phyloP scores from a whole-genome alignment of 2,329 filamentous ascomycete genomes.

The Pseudogymnoascus destructans region DNA sequence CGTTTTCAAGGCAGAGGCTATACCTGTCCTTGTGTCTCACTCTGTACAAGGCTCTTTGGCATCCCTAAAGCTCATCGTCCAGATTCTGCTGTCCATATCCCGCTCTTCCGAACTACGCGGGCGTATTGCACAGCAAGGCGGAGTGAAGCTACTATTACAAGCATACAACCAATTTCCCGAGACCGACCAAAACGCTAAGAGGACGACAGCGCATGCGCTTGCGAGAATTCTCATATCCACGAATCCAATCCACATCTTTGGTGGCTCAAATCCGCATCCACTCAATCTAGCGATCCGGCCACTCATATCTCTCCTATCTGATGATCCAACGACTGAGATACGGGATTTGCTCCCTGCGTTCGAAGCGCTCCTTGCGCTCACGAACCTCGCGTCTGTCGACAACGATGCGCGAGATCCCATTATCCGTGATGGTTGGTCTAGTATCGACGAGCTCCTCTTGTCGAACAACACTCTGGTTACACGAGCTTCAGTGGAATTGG shows the following conservation, averaged over 20 bases:
- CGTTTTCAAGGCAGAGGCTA: slow-evolving; percentile 65
- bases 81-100: slow-evolving; percentile 66
- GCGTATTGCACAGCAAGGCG: slow-evolving; percentile 83
- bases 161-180: slow-evolving; percentile 50
- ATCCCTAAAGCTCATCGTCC: slow-evolving; percentile 58
- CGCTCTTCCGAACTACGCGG: slow-evolving; percentile 62
- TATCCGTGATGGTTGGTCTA: slow-evolving; percentile 58
- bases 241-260: slow-evolving; percentile 75
- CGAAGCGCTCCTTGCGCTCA: slow-evolving; percentile 80
- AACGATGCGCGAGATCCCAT: slow-evolving; percentile 51
- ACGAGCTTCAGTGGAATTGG: slow-evolving; percentile 72
- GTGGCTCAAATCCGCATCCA: slow-evolving; percentile 57
- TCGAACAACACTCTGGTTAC: slow-evolving; percentile 62
- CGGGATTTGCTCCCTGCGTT: slow-evolving; percentile 80
- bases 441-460: slow-evolving; percentile 73
- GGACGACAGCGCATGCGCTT: slow-evolving; percentile 63
- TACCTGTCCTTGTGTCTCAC: slow-evolving; percentile 64
- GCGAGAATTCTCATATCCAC: slow-evolving; percentile 78
- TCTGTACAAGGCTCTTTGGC: slow-evolving; percentile 59
- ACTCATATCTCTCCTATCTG: slow-evolving; percentile 58
- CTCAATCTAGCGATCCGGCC: slow-evolving; percentile 72
- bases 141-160: slow-evolving; percentile 68
- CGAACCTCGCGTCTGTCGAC: slow-evolving; percentile 78
- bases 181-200: slow-evolving; percentile 34
- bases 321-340: slow-evolving; percentile 47